Percentiles rank a stretch among this genome's conserved stretches.
Conservation (phyloP, 768 basidiomycete species). For the Mrakia frigida region DNA sequence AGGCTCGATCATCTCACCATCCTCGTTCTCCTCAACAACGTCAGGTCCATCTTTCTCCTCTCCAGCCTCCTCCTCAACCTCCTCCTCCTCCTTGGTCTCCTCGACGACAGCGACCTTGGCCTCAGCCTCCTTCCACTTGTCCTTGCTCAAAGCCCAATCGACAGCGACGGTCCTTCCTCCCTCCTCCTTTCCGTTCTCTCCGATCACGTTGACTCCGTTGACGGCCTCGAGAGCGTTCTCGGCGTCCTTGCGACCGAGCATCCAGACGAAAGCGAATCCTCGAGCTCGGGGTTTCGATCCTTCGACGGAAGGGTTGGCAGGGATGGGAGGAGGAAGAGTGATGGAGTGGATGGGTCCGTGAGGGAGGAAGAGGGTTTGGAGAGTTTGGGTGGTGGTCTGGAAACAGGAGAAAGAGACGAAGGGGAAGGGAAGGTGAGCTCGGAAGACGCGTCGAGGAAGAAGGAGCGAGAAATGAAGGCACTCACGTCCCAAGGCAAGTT, state of each 20-base stretch:
- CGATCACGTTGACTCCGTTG: conserved; percentile 66
- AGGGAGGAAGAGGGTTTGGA: conserved; percentile 78
- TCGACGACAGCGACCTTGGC: conserved; percentile 46
- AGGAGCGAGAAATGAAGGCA: not conserved
- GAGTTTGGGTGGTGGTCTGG: conserved; percentile 73
- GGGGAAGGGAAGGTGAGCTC: not conserved
- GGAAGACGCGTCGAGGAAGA: not conserved
- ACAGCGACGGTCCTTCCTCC: conserved; percentile 69
- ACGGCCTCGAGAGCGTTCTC: conserved; percentile 71
- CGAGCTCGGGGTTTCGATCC: conserved; percentile 49
- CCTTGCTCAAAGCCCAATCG: conserved; percentile 94
- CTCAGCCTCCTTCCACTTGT: conserved; percentile 79
- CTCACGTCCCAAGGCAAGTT: conserved; percentile 69
- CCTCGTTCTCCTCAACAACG: conserved; percentile 37
- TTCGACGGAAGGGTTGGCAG: conserved; percentile 38
- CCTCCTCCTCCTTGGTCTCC: conserved; percentile 33
- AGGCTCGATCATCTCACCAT: conserved; percentile 32
- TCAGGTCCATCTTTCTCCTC: conserved; percentile 37
- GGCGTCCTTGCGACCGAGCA: conserved; percentile 76
- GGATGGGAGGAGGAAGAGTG: conserved; percentile 58
- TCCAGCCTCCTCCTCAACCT: conserved; percentile 39
- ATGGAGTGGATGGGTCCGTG: conserved; percentile 82
- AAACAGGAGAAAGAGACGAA: too few relatives aligned
- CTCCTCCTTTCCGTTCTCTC: conserved; percentile 62
- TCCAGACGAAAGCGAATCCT: conserved; percentile 95